Evolutionary conservation across 176 grass and related monocot genomes (phyloP), one percentile per base, ranked within the genome.

Genomic region (Metroxylon sagu): DNA sequence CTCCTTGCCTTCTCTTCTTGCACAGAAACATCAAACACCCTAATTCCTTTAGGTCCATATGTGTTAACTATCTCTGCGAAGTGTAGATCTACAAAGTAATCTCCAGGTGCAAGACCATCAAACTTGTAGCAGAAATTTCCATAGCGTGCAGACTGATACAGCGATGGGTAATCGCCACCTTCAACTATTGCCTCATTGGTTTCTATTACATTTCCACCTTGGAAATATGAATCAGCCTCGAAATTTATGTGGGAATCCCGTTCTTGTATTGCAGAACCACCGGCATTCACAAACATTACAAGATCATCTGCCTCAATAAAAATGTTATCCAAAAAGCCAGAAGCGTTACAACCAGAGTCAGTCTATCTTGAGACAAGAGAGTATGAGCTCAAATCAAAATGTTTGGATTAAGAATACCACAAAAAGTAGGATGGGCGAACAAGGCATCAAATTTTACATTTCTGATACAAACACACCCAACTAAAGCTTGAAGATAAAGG

Each of bases 21-120:
- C 21, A 92, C 71, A 29, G 83, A 81, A 39, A 98, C 83, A 83
- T 98, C 76, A 52, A 98, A 98, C 15, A 80, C 48, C 18, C 87
- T 77, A 51, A 98, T 89, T 71, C 93, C 93, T 83, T 85, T 92
- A 27, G 93, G 93, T 14, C 93, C 93, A 43, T 18, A 52, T 23
- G 78, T 92, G 79, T 89, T 82, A 5, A 89, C 53, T 31, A 98
- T 98, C 67, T 98, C 93, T 4, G 88, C 72, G 6, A 98, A 98
- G 66, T 98, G 93, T 53, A 98, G 72, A 83, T 98, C 93, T 0
- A 98, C 19, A 12, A 79, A 85, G 59, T 92, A 98, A 6, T 88
- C 71, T 68, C 88, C 93, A 1, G 93, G 73, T 18, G 67, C 67
- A 53, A 98, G 81, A 59, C 79, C 71, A 0, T 81, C 35, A 1